Evolutionary conservation across 78 protist genomes (phyloP).

Genomic region (Anaeramoeba flamelloides): DNA sequence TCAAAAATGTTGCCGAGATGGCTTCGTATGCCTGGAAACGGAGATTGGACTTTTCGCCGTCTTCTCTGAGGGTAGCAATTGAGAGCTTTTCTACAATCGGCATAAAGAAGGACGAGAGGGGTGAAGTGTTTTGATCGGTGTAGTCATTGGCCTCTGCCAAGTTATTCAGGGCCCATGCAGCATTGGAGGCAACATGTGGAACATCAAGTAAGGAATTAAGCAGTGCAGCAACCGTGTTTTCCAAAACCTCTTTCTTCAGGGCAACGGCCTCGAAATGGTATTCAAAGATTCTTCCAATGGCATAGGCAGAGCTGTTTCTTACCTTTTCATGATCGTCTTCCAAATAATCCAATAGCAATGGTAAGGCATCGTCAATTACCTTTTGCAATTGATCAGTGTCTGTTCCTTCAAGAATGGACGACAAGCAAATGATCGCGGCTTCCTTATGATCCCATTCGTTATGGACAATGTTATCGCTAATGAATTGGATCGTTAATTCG

Average conservation of each 20-base stretch:
- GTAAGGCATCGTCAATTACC: constrained; percentile 7
- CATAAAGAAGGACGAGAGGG: constrained; percentile 27
- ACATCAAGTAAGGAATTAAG: background rate
- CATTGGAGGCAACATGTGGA: constrained; percentile 27
- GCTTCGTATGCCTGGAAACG: constrained; percentile 51
- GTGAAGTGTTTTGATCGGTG: background rate
- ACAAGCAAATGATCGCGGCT: constrained; percentile 56
- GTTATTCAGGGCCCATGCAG: constrained; percentile 51
- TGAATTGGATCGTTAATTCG: constrained; percentile 41
- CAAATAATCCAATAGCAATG: constrained; percentile 21
- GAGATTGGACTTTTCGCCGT: constrained; percentile 35
- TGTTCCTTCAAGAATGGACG: constrained; percentile 56
- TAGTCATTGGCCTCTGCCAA: constrained; percentile 22
- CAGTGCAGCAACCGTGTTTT: constrained; percentile 27
- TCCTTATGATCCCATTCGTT: constrained; percentile 44
- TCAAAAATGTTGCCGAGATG: constrained; percentile 28
- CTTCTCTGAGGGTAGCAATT: constrained; percentile 23
- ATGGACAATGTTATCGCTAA: constrained; percentile 28
- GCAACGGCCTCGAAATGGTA: constrained; percentile 5
- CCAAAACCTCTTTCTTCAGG: constrained; percentile 11
- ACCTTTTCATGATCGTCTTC: constrained; percentile 26
- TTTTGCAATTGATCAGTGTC: background rate
- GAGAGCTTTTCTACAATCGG: background rate
- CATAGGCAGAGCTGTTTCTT: constrained; percentile 62
- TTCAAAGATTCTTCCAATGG: constrained; percentile 53